Evolutionary conservation across 208 protist species (phyloP).

Genomic region (Trichomonas gallinae): DNA sequence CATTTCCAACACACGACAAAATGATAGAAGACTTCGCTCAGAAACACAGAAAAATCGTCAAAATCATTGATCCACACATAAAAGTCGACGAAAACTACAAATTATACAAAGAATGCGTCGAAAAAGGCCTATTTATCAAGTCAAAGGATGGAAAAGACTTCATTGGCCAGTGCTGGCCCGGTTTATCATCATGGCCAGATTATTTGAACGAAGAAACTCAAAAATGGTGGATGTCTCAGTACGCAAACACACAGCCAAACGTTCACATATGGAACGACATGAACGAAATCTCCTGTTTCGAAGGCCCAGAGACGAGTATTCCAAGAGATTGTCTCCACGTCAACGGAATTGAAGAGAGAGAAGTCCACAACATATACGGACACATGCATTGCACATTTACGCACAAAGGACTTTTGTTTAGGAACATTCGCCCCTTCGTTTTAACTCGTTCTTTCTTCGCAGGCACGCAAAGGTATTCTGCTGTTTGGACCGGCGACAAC

Average conservation of each 20-base stretch:
- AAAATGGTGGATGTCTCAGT: slow-evolving; percentile 26
- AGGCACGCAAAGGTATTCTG: slow-evolving; percentile 80
- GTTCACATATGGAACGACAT: slow-evolving; percentile 97
- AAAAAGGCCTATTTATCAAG: neutral
- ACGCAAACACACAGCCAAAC: slow-evolving; percentile 55
- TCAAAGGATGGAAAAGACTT: slow-evolving; percentile 50
- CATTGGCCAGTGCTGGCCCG: slow-evolving; percentile 89
- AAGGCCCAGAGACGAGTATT: slow-evolving; percentile 76
- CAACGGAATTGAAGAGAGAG: slow-evolving; percentile 66
- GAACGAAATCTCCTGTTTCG: slow-evolving; percentile 93
- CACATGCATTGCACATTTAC: slow-evolving; percentile 52
- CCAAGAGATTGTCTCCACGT: slow-evolving; percentile 60
- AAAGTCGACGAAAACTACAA: neutral
- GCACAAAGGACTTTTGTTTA: slow-evolving; percentile 56
- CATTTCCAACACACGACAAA: neutral
- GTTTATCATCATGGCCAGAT: slow-evolving; percentile 66
- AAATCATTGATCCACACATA: slow-evolving; percentile 8
- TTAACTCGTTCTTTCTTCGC: slow-evolving; percentile 93
- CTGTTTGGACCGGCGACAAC: slow-evolving; percentile 95
- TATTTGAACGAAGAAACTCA: slow-evolving; percentile 70
- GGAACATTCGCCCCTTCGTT: slow-evolving; percentile 74
- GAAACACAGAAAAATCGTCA: neutral
- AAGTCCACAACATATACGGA: slow-evolving; percentile 92
- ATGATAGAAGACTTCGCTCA: neutral
- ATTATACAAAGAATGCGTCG: neutral